Base-by-base conservation (phyloP, 495 filamentous ascomycete species). In the Trichocladium uniseriatum region DNA sequence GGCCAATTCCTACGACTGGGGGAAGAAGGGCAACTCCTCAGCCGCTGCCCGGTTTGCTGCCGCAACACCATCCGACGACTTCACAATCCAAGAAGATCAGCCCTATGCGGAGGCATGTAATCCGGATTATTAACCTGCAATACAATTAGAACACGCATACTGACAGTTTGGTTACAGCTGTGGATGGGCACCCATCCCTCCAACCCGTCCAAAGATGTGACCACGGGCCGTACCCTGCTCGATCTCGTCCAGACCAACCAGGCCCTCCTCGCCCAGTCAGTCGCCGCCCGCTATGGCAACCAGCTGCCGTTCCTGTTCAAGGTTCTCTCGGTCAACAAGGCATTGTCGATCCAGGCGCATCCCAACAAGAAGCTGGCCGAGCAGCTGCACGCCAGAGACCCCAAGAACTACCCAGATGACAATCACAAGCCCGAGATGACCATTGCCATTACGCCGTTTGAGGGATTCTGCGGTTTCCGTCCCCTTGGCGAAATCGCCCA, bases 381-480 rank as follows among this genome's bases (percentile, higher is more conserved):
- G 69, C 69, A 86, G 61, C 73, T 98, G 20, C 92, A 96, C 67
- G 77, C 78, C 20, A 77, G 77, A 52, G 92, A 98, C 58, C 78
- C 87, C 15, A 87, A 85, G 71, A 94, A 98, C 74, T 98, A 98
- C 60, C 91, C 91, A 49, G 91, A 98, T 75, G 91, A 96, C 70
- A 98, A 98, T 67, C 92, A 98, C 73, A 98, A 98, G 67, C 92
- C 92, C 38, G 92, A 98, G 67, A 98, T 98, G 92, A 86, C 91
- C 46, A 95, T 98, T 60, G 92, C 92, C 45, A 81, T 98, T 61
- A 96, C 92, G 2, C 83, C 86, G 2, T 98, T 98, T 53, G 92
- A 96, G 60, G 92, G 92, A 6, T 75, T 98, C 22, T 98, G 92
- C 59, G 91, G 92, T 14, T 98, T 98, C 73, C 80, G 92, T 14